Base-by-base conservation (phyloP, 1,284 basidiomycete species). In the Marasmius sp. region DNA sequence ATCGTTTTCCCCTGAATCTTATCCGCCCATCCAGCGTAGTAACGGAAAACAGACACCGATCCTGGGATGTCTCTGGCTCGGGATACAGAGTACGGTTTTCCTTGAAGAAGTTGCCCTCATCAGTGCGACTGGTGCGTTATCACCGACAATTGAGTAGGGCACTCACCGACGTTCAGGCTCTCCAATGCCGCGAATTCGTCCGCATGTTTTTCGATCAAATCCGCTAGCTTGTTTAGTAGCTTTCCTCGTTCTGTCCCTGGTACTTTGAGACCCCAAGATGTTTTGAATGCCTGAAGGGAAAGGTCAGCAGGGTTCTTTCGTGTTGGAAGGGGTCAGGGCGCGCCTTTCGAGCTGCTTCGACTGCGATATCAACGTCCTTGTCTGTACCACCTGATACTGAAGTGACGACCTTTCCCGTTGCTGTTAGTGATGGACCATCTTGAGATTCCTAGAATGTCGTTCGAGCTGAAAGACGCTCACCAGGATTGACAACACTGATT, bases 161-260 rank as follows among this genome's bases (percentile, higher is more conserved):
- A 65, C 72, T 60, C 59, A 72, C 75, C 76, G 72, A 87, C 87
- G 77, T 92, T 89, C 70, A 93, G 79, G 16, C 86, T 75, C 74
- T 93, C 91, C 63, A 93, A 74, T 6, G 88, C 86, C 20, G 88
- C 84, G 61, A 95, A 78, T 70, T 88, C 87, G 64, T 92, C 88
- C 52, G 74, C 65, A 77, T 92, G 75, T 65, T 81, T 71, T 72
- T 94, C 90, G 70, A 95, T 85, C 54, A 92, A 78, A 53, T 88
- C 82, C n/a, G 91, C 91, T 64, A 94, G 81, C 73, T 88, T 88
- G 71, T 77, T 76, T 38, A 91, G 73, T 20, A 88, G 74, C 66
- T 80, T 80, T 60, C 88, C 89, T 62, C 93, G 88, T 67, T 81
- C 74, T 59, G 74, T 67, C 39, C 88, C 90, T 38, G 88, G 81